Base-by-base conservation (phyloP, 768 basidiomycete species). In the Lactifluus pinguis region DNA sequence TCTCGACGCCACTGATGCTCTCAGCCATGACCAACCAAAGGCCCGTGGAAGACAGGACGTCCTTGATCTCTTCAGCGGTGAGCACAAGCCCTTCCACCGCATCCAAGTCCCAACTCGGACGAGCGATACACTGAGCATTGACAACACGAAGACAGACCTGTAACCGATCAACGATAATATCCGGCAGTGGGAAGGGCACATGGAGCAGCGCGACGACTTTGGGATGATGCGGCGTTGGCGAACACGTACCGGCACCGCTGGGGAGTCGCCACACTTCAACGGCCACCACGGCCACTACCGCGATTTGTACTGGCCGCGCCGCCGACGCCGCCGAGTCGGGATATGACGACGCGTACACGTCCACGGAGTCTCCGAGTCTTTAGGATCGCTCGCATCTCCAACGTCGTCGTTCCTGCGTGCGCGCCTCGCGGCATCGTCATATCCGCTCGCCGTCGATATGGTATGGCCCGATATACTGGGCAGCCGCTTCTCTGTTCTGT, bases 321-420 rank as follows among this genome's bases (percentile, higher is more conserved):
- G 34, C 59, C 32, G 47, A 57, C n/a, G n/a, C n/a, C n/a, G n/a
- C n/a, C n/a, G n/a, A n/a, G 69, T 25, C 81, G 75, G 21, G 85
- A 80, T 38, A 87, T 76, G 62, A 85, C 82, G n/a, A n/a, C n/a
- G n/a, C 65, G 83, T 84, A 69, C 95, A 98, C 49, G 86, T 84
- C 94, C 94, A n/a, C n/a, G n/a, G n/a, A n/a, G n/a, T 94, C 72
- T 98, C 95, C 48, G 90, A 92, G 69, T 98, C 95, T n/a, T n/a
- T n/a, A n/a, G n/a, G n/a, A n/a, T n/a, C n/a, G 61, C 89, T 92
- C 48, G 94, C 45, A 2, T 45, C 92, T 15, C 88, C 85, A 0
- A 79, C 91, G 2, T 81, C 79, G 51, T 85, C 83, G 17, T 72
- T 66, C 10, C 66, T 53, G 14, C 39, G 44, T n/a, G 25, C 60